Evolutionary conservation across 176 grass and related monocot species (phyloP).

Genomic region (Paspalum notatum): DNA sequence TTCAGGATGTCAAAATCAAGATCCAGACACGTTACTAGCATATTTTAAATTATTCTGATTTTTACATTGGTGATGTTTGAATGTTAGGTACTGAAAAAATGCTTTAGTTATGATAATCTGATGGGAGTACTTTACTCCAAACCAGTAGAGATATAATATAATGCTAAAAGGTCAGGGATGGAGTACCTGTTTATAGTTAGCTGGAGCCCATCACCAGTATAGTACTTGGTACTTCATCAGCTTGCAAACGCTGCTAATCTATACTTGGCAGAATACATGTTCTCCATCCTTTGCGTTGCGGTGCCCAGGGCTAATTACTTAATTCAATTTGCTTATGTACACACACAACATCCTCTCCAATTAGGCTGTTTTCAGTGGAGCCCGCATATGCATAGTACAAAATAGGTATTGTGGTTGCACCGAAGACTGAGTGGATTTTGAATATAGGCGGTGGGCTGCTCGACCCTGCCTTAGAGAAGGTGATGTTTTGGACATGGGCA

Average conservation of each 20-base stretch:
- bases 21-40: neutral
- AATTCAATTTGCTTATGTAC: neutral
- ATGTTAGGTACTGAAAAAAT: neutral
- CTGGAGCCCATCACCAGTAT: neutral
- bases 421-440: too few relatives aligned
- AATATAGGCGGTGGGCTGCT: too few relatives aligned
- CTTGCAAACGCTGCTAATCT: neutral
- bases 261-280: neutral
- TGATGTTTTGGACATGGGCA: neutral
- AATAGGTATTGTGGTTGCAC: too few relatives aligned
- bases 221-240: neutral
- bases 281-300: neutral
- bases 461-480: too few relatives aligned
- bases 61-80: neutral
- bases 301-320: neutral
- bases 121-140: neutral
- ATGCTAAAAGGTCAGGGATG: neutral
- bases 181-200: neutral
- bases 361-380: neutral
- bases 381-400: too few relatives aligned
- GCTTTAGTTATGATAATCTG: neutral
- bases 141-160: neutral
- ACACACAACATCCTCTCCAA: neutral
- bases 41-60: neutral
- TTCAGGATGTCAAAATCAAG: conserved; percentile 21